Base-by-base conservation (phyloP, 2,329 filamentous ascomycete genomes). In the Fusarium beomiforme region DNA sequence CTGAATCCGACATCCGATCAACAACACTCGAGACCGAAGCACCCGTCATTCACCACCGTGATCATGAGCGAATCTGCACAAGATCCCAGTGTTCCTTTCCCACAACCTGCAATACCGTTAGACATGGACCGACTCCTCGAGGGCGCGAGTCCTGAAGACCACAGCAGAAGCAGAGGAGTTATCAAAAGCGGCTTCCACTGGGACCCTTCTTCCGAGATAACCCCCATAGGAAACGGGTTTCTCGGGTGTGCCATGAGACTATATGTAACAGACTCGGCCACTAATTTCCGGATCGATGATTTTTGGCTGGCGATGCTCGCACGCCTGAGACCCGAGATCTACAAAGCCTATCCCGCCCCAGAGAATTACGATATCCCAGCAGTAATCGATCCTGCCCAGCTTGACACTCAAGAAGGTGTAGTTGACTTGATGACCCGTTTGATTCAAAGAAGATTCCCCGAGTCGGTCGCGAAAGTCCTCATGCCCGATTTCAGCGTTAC, bases 161-260 rank as follows among this genome's bases (percentile, higher is more conserved):
- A 2, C 11, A 1, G 2, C 19, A 29, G n/a, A 19, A 46, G 11
- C 19, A 17, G 9, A n/a, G 24, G 17, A 17, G 23, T 43, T 8
- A 5, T 19, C 16, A 17, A 11, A 23, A 23, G 21, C 23, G 1
- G 6, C 9, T 21, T 41, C 13, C 8, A 23, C 14, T 4, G 14
- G 4, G 4, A 13, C n/a, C 19, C n/a, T 14, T 9, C n/a, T 8
- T 5, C 19, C 7, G 7, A n/a, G 3, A 21, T 13, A 6, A 8
- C 13, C 5, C 10, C 37, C 23, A 19, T 7, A 14, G 17, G n/a
- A 13, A 47, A 47, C 3, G 44, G 26, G 2, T 47, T 47, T 13
- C 29, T 31, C 14, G 21, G 4, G 19, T 9, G 24, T 21, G 9
- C 6, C 2, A 14, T 6, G 16, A 19, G 13, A 16, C 0, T 2